Conservation (phyloP, 257 asterid genomes). For the Solanum appendiculatum region DNA sequence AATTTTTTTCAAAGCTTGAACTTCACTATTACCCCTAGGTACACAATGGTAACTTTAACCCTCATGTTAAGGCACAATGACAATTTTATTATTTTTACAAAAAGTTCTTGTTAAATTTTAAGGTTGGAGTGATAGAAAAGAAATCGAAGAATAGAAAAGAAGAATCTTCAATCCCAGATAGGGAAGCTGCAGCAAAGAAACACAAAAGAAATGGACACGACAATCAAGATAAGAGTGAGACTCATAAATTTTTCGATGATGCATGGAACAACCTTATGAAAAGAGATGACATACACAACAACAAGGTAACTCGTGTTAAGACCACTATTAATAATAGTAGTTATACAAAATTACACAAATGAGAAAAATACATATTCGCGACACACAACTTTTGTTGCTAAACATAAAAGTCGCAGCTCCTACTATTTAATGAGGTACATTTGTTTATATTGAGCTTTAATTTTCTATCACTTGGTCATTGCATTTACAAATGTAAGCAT, state of each 20-base stretch:
- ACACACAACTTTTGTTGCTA: background rate
- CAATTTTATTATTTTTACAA: background rate
- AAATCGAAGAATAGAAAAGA: background rate
- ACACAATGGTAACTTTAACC: background rate
- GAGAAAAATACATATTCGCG: background rate
- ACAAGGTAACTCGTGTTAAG: background rate
- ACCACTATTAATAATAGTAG: background rate
- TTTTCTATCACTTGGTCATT: too few relatives aligned
- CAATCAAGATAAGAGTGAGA: background rate
- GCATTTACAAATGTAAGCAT: too few relatives aligned
- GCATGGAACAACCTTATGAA: background rate
- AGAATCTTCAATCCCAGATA: background rate
- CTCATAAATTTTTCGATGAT: background rate
- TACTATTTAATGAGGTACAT: too few relatives aligned
- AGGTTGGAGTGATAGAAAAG: background rate
- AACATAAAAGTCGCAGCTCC: background rate
- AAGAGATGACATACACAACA: background rate
- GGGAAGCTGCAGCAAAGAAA: background rate
- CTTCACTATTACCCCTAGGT: background rate
- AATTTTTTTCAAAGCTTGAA: background rate
- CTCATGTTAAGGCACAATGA: background rate
- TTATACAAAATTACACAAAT: background rate
- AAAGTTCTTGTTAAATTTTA: background rate
- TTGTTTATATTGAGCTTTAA: too few relatives aligned
- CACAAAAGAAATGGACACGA: background rate